Evolutionary conservation across 495 filamentous ascomycete genomes (phyloP).

Genomic region (Penicillium waksmanii): DNA sequence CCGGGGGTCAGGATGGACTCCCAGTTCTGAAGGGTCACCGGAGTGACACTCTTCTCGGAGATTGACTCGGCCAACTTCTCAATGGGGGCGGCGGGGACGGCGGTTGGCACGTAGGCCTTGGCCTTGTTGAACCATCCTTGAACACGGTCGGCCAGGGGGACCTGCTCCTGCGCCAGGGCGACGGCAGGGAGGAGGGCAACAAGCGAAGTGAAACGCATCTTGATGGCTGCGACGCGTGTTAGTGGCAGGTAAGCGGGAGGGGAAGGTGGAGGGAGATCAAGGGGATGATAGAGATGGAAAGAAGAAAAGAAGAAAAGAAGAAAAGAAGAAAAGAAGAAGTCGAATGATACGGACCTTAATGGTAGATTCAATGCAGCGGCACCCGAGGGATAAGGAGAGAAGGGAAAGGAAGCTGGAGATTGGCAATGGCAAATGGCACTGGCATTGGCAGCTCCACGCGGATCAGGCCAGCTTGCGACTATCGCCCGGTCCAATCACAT

Average conservation of each 20-base stretch:
- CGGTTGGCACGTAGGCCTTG: conserved; percentile 60
- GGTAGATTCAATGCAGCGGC: conserved; percentile 15
- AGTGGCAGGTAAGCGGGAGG: conserved; percentile 14
- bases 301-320: not conserved
- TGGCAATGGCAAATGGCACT: not conserved
- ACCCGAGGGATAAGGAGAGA: conserved; percentile 24
- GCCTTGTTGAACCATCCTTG: conserved; percentile 67
- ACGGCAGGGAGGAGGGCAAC: conserved; percentile 71
- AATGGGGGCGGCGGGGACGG: conserved; percentile 51
- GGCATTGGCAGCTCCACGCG: not conserved
- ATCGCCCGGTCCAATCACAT: not conserved
- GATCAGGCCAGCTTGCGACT: conserved; percentile 5
- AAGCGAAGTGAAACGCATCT: conserved; percentile 71
- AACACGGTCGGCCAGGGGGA: conserved; percentile 69
- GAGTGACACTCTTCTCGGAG: conserved; percentile 57
- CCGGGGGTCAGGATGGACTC: conserved; percentile 66
- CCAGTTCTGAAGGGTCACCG: conserved; percentile 76
- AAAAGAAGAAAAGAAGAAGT: no score
- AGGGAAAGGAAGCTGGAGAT: not conserved
- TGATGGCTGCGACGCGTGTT: conserved; percentile 33
- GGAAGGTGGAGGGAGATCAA: conserved; percentile 16
- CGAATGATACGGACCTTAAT: conserved; percentile 7
- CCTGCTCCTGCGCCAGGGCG: conserved; percentile 72
- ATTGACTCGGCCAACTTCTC: conserved; percentile 58
- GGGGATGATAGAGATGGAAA: conserved; percentile 12